A percentile compares a stretch with the other conserved stretches of the same genome.
These are phyloP conservation scores for Penicillium hesseltinei DNA, from an alignment of 2,329 filamentous ascomycete genomes.

Conservation along the genomic window DNA sequence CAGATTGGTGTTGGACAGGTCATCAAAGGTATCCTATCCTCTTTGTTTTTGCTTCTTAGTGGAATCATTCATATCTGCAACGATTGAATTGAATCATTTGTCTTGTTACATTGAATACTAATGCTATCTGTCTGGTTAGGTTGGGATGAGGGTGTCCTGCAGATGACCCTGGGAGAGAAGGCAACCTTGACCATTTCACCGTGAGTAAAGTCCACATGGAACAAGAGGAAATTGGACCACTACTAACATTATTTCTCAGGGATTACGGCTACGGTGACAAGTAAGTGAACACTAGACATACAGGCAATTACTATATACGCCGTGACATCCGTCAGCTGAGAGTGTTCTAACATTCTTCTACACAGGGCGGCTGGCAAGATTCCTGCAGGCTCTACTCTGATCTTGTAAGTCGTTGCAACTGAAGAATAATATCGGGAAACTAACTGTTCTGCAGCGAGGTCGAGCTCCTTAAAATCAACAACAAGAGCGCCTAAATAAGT, in stretches of 20 bases:
- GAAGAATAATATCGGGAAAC: not conserved
- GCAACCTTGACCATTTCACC: slow-evolving; percentile 75
- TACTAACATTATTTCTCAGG: slow-evolving; percentile 12
- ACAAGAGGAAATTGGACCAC: not conserved
- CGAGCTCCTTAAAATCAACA: slow-evolving; percentile 64
- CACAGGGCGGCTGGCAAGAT: slow-evolving; percentile 48
- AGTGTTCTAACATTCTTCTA: slow-evolving; percentile 8
- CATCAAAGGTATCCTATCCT: slow-evolving; percentile 67
- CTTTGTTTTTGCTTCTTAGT: not conserved
- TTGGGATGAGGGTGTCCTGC: slow-evolving; percentile 77
- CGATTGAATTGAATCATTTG: not conserved
- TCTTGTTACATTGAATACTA: not conserved
- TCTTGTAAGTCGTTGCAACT: slow-evolving; percentile 66
- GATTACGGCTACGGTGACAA: slow-evolving; percentile 39
- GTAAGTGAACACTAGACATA: slow-evolving; percentile 27
- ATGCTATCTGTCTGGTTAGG: slow-evolving; percentile 38
- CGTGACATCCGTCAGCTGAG: not conserved
- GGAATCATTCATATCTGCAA: not conserved
- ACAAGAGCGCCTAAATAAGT: slow-evolving; percentile 43
- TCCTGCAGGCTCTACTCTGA: slow-evolving; percentile 66
- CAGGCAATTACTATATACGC: not conserved
- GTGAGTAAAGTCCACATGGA: slow-evolving; percentile 47
- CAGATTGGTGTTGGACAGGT: slow-evolving; percentile 77
- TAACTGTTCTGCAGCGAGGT: slow-evolving; percentile 55
- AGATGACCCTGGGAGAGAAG: slow-evolving; percentile 88